Percentiles rank a stretch among this genome's conserved stretches.
Conservation (phyloP, 257 asterid genomes). For the Ilex aquifolium region DNA sequence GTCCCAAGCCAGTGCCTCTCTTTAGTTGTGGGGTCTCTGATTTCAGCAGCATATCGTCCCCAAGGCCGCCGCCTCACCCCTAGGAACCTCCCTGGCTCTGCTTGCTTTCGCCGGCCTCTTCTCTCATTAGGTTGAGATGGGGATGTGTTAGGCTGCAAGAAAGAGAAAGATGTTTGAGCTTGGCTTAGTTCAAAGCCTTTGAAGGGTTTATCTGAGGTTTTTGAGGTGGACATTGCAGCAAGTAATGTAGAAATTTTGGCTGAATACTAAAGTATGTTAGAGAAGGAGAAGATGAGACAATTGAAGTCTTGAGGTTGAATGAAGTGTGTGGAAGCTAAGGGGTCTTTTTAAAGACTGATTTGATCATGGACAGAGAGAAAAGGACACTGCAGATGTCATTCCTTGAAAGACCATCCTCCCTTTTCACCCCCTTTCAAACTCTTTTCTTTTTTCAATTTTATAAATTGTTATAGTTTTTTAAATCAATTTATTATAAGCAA, state of each 20-base stretch:
- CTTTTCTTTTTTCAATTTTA: too few relatives aligned
- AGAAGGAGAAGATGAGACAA: conserved; percentile 3
- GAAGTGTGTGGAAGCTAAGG: conserved; percentile 11
- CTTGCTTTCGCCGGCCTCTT: conserved; percentile 66
- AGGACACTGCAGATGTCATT: too few relatives aligned
- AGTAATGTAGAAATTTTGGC: neutral
- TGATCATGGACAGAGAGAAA: too few relatives aligned
- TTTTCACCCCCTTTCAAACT: too few relatives aligned
- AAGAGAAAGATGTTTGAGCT: conserved; percentile 39
- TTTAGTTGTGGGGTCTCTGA: conserved; percentile 83
- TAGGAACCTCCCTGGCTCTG: conserved; percentile 80
- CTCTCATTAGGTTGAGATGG: conserved; percentile 50
- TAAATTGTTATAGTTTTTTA: too few relatives aligned
- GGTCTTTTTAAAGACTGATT: conserved; percentile 27
- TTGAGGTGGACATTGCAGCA: conserved; percentile 28
- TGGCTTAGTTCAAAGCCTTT: conserved; percentile 75
- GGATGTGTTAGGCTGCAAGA: conserved; percentile 84
- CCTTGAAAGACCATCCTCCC: too few relatives aligned
- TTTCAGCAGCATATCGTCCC: conserved; percentile 97
- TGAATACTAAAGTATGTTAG: neutral
- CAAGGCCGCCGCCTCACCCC: conserved; percentile 90
- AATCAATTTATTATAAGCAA: too few relatives aligned
- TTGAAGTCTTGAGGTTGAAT: conserved; percentile 6
- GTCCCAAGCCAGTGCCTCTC: conserved; percentile 97
- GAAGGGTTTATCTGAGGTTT: conserved; percentile 33